These are phyloP conservation scores for Coemansia sp. DNA, from an alignment of 192 early-diverging fungal genomes.

Conservation along the genomic window DNA sequence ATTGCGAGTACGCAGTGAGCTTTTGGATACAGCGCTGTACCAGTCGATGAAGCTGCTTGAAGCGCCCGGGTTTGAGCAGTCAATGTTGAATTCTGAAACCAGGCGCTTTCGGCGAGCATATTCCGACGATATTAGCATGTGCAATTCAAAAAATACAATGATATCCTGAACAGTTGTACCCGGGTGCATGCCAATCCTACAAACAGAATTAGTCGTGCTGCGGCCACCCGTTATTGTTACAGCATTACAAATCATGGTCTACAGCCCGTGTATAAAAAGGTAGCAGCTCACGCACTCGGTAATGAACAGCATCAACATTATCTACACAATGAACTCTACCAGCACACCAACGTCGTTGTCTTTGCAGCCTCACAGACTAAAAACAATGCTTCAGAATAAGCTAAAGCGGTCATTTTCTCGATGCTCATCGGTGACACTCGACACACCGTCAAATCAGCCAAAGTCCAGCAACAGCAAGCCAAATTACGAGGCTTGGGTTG, in stretches of 20 bases:
- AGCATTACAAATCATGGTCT: neutral
- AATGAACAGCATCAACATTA: neutral
- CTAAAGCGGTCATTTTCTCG: neutral
- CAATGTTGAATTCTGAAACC: conserved; percentile 17
- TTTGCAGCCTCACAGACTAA: neutral
- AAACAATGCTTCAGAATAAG: neutral
- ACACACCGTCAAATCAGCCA: neutral
- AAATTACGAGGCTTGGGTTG: conserved; percentile 25
- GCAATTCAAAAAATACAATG: neutral
- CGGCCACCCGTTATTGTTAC: conserved; percentile 7
- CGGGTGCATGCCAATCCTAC: too few species aligned
- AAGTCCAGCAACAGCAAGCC: neutral
- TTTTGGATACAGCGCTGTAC: conserved; percentile 44
- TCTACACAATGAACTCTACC: neutral
- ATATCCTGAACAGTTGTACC: too few species aligned
- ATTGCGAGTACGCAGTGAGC: conserved; percentile 36
- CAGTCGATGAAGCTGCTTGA: conserved; percentile 39
- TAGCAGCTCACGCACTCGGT: neutral
- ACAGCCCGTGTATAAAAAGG: neutral
- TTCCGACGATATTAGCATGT: conserved; percentile 24
- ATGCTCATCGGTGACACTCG: conserved; percentile 21
- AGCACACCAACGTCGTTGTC: neutral
- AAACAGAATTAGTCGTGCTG: too few species aligned
- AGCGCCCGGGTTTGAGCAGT: conserved; percentile 21
- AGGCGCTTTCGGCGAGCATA: conserved; percentile 37